A percentile compares a stretch with the other conserved stretches of the same genome.
Evolutionary conservation across 208 protist species (phyloP).

Genomic region (Willaertia magna): DNA sequence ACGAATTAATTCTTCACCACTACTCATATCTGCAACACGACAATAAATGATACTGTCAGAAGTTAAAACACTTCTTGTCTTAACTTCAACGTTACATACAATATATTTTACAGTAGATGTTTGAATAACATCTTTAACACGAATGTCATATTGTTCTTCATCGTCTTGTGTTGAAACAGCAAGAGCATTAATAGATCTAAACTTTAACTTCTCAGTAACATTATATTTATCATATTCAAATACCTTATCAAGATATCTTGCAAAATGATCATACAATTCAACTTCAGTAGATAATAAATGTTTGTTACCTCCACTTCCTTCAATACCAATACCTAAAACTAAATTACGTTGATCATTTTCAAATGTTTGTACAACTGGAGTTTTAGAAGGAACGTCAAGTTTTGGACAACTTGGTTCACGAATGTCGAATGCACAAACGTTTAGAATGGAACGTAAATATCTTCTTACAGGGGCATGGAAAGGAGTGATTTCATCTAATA

Average conservation of each 20-base stretch:
- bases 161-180: not conserved
- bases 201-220: not conserved
- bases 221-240: not conserved
- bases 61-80: not conserved
- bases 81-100: not conserved
- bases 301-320: not conserved
- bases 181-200: not conserved
- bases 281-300: not conserved
- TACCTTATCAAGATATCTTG: not conserved
- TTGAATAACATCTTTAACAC: not conserved
- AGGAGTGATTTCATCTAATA: not conserved
- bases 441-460: not conserved
- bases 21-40: not conserved
- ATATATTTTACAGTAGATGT: not conserved
- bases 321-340: not conserved
- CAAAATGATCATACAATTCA: not conserved
- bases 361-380: not conserved
- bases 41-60: not conserved
- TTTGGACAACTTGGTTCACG: not conserved
- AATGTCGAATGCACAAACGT: not conserved
- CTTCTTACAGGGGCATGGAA: not conserved
- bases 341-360: not conserved
- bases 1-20: not conserved
- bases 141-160: not conserved
- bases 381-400: not conserved